A percentile compares a stretch with the other conserved stretches of the same genome.
Conservation (phyloP, 768 basidiomycete species). For the Dacryopinax primogenitus region DNA sequence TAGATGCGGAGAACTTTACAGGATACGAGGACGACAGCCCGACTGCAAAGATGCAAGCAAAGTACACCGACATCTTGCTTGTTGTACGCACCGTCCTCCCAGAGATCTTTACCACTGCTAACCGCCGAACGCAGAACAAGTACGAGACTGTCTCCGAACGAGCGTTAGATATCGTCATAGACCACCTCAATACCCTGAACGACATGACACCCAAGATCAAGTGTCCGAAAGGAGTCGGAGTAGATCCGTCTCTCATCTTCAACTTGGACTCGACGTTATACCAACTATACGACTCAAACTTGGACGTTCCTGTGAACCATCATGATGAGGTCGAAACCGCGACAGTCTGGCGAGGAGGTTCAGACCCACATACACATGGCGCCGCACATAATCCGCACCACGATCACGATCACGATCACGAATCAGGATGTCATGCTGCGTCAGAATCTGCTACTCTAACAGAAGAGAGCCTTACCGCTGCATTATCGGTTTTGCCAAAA, state of each 20-base stretch:
- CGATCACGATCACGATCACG: constrained; percentile 4
- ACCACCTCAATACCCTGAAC: constrained; percentile 80
- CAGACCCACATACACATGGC: constrained; percentile 10
- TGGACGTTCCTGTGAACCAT: constrained; percentile 29
- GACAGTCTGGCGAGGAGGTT: constrained; percentile 42
- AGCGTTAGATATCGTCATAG: constrained; percentile 66
- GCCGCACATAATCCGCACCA: constrained; percentile 9
- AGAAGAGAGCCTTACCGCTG: constrained; percentile 32
- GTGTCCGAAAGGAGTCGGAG: constrained; percentile 47
- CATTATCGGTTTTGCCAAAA: constrained; percentile 44
- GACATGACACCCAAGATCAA: constrained; percentile 77
- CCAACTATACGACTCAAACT: constrained; percentile 21
- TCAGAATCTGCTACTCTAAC: constrained; percentile 21
- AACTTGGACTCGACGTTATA: constrained; percentile 82
- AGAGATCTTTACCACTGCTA: constrained; percentile 4
- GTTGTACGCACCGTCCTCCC: constrained; percentile 39
- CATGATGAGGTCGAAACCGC: constrained; percentile 80
- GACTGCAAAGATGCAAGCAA: constrained; percentile 89
- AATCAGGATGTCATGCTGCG: constrained; percentile 18
- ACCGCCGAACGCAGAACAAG: constrained; percentile 50
- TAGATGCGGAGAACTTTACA: constrained; percentile 81
- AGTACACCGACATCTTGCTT: constrained; percentile 83
- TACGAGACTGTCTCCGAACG: constrained; percentile 76
- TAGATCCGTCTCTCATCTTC: constrained; percentile 70
- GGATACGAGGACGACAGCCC: constrained; percentile 89